Evolutionary conservation across 2,329 filamentous ascomycete species (phyloP).

Genomic region (Calcarisporium arbuscula): DNA sequence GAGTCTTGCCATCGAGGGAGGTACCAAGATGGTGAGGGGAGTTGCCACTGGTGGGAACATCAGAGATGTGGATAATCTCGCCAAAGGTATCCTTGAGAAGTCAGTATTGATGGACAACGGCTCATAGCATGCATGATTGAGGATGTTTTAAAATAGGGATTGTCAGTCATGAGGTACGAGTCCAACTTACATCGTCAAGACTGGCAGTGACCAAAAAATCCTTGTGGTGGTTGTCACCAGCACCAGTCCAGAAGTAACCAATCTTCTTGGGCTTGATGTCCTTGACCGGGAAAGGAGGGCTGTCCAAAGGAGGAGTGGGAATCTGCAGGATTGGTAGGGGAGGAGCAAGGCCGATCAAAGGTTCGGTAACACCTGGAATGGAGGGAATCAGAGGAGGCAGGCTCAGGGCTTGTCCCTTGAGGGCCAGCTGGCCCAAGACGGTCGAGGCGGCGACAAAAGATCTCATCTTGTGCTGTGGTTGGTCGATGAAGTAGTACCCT

Average conservation of each 20-base stretch:
- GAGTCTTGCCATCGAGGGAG: conserved; percentile 49
- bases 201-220: conserved; percentile 53
- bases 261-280: conserved; percentile 59
- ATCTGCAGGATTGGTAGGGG: conserved; percentile 53
- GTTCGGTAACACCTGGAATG: conserved; percentile 54
- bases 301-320: conserved; percentile 51
- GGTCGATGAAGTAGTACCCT: too few relatives aligned
- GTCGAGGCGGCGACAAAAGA: conserved; percentile 2
- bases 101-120: too few relatives aligned
- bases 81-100: conserved; percentile 58
- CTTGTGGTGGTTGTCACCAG: conserved; percentile 53
- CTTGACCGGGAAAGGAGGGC: conserved; percentile 44
- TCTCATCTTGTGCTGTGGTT: too few relatives aligned
- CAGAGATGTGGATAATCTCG: conserved; percentile 50
- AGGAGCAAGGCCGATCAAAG: conserved; percentile 41
- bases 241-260: conserved; percentile 57
- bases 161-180: fast-evolving
- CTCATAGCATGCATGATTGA: too few relatives aligned
- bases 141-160: too few relatives aligned
- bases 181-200: conserved; percentile 45
- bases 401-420: conserved; percentile 17
- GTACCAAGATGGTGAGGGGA: conserved; percentile 53
- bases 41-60: conserved; percentile 54
- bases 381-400: conserved; percentile 51
- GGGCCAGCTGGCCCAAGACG: conserved; percentile 7